phyloP scores from a whole-genome alignment of 768 basidiomycete species.

The Stropharia rugosoannulata region DNA sequence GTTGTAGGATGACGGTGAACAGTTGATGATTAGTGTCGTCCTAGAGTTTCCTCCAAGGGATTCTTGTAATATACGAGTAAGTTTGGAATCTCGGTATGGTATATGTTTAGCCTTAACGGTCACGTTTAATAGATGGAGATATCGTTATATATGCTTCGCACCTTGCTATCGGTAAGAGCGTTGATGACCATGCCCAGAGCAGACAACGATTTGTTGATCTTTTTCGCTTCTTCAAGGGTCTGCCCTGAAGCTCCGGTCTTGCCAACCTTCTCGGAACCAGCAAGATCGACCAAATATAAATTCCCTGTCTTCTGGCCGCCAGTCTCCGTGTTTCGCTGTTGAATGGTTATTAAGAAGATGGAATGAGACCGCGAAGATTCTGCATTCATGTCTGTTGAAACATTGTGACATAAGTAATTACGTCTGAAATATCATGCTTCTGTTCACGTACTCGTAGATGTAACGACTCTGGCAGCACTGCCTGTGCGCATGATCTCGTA shows the following conservation, averaged over 20 bases:
- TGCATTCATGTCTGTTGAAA: constrained; percentile 90
- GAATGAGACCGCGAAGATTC: constrained; percentile 99
- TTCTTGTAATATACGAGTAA: constrained; percentile 98
- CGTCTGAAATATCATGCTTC: neutral
- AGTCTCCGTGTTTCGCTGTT: constrained; percentile 94
- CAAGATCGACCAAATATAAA: constrained; percentile 95
- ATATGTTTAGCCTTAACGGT: constrained; percentile 82
- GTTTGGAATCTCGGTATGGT: constrained; percentile 98
- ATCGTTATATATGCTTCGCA: constrained; percentile 21
- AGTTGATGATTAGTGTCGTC: constrained; percentile 98
- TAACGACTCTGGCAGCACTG: constrained; percentile 85
- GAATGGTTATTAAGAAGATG: constrained; percentile 96
- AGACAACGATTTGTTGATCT: constrained; percentile 98
- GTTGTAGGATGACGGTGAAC: constrained; percentile 96
- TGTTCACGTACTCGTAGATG: constrained; percentile 79
- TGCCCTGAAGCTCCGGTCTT: constrained; percentile 99
- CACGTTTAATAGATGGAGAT: neutral
- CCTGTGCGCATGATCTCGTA: constrained; percentile 99
- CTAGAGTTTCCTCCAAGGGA: constrained; percentile 94
- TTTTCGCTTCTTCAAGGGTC: constrained; percentile 99
- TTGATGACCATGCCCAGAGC: constrained; percentile 99
- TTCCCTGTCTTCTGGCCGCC: constrained; percentile 97
- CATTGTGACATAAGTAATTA: constrained; percentile 1
- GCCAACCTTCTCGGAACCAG: constrained; percentile 98
- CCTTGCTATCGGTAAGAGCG: constrained; percentile 94